Evolutionary conservation across 768 basidiomycete genomes (phyloP), one percentile per base, ranked within the genome.

Genomic region (Auricularia auricula-judae): DNA sequence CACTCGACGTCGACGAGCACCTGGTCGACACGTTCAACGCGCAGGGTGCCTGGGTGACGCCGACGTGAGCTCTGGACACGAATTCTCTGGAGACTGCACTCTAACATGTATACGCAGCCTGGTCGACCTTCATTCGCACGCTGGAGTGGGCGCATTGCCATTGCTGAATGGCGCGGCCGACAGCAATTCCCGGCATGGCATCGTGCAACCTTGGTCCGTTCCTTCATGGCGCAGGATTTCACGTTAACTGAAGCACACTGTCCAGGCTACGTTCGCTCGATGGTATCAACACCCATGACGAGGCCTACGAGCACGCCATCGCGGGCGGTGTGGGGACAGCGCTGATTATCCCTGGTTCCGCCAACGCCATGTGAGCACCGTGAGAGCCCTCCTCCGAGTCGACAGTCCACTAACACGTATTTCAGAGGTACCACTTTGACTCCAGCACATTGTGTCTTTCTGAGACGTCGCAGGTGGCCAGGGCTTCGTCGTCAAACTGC

Each of bases 251-350:
- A 29, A 51, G 5, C 16, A 4, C 18, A 18, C 16, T 84, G 83
- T 16, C 29, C 29, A 88, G 86, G 86, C 78, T 93, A 5, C 80
- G 89, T 42, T 85, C 84, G 35, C 72, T 93, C 12, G 91, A 95
- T 68, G 90, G 82, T 0, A 77, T 93, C 62, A 91, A 93, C 71
- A 91, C 89, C 0, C 89, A 88, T 68, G 91, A 93, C 71, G 81
- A 84, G 18, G 80, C 89, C 0, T 88, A 85, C 69, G 73, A 77
- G 16, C 76, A 84, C 3, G 75, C 82, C 3, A 79, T 87, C 16
- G 73, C 89, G 0, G 91, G 91, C 2, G 91, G 82, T 0, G 83
- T 91, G 4, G 90, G 90, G 0, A 88, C 87, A 2, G 83, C 85
- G 3, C 82, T 89, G 62, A 77, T 91, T 18, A 79, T 93, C 0